phyloP scores from a whole-genome alignment of 176 grass and related monocot genomes.

The Eragrostis nindensis region DNA sequence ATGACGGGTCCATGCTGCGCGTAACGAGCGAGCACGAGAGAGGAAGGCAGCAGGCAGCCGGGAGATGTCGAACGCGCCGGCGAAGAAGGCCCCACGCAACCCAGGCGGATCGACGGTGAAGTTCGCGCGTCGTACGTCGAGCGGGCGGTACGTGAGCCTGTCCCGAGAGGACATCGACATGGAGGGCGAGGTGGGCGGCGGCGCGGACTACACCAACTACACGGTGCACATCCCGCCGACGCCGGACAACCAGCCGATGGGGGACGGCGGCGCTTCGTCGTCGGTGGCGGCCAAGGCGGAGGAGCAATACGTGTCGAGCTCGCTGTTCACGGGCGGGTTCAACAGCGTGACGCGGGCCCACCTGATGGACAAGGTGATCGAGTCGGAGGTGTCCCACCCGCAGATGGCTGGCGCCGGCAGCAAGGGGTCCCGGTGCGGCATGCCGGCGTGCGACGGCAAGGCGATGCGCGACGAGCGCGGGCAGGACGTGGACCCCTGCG shows the following conservation, averaged over 20 bases:
- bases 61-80: conserved; percentile 48
- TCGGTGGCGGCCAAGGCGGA: conserved; percentile 85
- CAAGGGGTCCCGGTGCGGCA: conserved; percentile 66
- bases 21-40: not conserved
- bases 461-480: conserved; percentile 86
- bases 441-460: conserved; percentile 91
- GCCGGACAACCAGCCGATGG: conserved; percentile 97
- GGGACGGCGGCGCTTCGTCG: conserved; percentile 37
- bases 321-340: conserved; percentile 92
- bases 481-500: conserved; percentile 76
- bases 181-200: conserved; percentile 55
- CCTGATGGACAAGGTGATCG: conserved; percentile 95
- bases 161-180: conserved; percentile 87
- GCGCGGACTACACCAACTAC: conserved; percentile 88
- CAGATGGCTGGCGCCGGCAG: conserved; percentile 71
- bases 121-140: conserved; percentile 86
- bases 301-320: conserved; percentile 95
- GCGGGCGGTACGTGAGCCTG: conserved; percentile 82
- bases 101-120: conserved; percentile 52
- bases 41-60: rapidly evolving
- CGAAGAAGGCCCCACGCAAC: conserved; percentile 68
- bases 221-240: conserved; percentile 96
- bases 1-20: conserved; percentile 15
- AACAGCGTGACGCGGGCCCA: conserved; percentile 95
- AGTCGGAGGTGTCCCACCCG: conserved; percentile 73